Conservation (phyloP, 352 stramenopile species). For the Elongisporangium anandrum region DNA sequence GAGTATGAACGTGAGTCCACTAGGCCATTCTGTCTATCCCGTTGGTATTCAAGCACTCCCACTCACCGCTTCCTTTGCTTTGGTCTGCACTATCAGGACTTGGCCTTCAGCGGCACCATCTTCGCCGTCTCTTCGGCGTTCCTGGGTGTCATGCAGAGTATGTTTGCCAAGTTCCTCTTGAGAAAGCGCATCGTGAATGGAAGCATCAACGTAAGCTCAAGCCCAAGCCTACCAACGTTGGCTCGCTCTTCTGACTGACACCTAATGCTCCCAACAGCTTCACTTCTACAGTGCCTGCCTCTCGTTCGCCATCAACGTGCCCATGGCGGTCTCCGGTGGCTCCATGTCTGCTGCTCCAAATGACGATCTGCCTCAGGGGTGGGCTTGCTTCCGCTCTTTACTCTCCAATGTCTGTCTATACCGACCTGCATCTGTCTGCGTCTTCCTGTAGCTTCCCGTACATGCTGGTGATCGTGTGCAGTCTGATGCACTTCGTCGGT, state of each 20-base stretch:
- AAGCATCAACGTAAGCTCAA: constrained; percentile 71
- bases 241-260: neutral
- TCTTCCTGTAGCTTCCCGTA: constrained; percentile 59
- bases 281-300: constrained; percentile 86
- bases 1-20: constrained; percentile 67
- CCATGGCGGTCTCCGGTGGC: constrained; percentile 6
- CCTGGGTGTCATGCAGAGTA: constrained; percentile 83
- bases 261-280: constrained; percentile 33
- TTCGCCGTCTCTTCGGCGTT: constrained; percentile 74
- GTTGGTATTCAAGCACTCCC: neutral
- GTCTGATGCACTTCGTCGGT: constrained; percentile 80
- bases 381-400: neutral
- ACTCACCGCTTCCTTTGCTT: constrained; percentile 5
- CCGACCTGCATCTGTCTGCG: constrained; percentile 6
- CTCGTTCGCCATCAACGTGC: constrained; percentile 81
- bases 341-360: neutral
- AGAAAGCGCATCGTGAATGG: constrained; percentile 71
- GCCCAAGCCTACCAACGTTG: neutral
- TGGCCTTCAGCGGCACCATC: constrained; percentile 58
- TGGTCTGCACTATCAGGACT: too few species aligned
- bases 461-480: constrained; percentile 65
- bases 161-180: constrained; percentile 86
- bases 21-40: neutral
- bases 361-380: neutral
- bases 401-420: neutral